Percentiles rank a stretch among this genome's conserved stretches.
phyloP scores from a whole-genome alignment of 495 filamentous ascomycete genomes.

The Xylaria scruposa region DNA sequence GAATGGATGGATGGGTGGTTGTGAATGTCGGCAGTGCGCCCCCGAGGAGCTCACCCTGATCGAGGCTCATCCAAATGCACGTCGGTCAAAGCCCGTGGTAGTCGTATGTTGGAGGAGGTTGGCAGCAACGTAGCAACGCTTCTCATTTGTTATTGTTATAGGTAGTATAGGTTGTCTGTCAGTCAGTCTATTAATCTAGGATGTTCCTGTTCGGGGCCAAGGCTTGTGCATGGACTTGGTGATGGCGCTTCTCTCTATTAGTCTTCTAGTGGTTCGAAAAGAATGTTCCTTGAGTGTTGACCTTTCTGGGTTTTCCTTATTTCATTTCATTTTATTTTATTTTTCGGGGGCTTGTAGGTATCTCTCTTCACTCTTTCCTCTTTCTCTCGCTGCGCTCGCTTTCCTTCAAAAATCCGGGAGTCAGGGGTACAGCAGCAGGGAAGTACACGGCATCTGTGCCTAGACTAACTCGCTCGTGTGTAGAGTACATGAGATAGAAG shows the following conservation, averaged over 20 bases:
- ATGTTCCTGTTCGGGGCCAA: neutral
- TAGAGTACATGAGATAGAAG: neutral
- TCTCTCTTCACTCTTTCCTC: neutral
- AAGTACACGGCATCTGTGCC: neutral
- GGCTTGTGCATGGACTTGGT: neutral
- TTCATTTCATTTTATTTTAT: neutral
- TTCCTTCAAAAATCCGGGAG: conserved; percentile 17
- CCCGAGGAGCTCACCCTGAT: conserved; percentile 28
- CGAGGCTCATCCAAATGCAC: conserved; percentile 25
- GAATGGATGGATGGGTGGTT: neutral
- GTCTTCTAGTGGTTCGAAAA: neutral
- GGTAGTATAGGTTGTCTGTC: neutral
- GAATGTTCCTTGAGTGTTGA: neutral
- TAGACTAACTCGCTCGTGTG: neutral
- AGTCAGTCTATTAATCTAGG: neutral
- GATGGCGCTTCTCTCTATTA: neutral
- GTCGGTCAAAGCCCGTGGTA: neutral
- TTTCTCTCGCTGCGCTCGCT: conserved; percentile 14
- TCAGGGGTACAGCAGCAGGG: conserved; percentile 14
- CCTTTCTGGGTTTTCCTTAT: neutral
- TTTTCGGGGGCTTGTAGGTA: neutral
- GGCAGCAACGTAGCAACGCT: neutral
- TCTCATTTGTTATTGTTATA: conserved; percentile 1
- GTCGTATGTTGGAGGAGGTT: conserved; percentile 15
- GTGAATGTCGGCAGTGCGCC: conserved; percentile 14